phyloP scores from a whole-genome alignment of 176 grass and related monocot species.

The Carex pumila region DNA sequence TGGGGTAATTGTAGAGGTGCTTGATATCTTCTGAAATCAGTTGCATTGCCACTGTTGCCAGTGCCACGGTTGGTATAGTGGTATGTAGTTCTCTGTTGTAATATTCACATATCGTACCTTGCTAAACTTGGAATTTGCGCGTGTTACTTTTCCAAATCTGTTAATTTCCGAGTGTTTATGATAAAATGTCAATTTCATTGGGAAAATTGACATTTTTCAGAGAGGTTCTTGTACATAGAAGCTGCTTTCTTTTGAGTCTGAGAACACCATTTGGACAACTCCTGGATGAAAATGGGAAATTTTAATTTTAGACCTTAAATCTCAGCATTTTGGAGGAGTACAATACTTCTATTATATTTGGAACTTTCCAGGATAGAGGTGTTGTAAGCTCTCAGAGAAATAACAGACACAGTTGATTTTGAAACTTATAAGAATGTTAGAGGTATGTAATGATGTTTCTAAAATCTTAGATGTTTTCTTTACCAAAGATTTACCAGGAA shows the following conservation, averaged over 20 bases:
- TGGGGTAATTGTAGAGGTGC: conserved; percentile 22
- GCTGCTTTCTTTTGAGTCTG: not conserved
- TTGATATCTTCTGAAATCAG: conserved; percentile 33
- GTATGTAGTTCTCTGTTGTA: conserved; percentile 14
- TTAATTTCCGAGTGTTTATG: conserved; percentile 12
- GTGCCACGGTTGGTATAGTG: not conserved
- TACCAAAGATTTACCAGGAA: not conserved
- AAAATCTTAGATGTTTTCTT: not conserved
- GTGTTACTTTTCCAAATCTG: conserved; percentile 13
- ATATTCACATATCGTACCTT: conserved; percentile 9
- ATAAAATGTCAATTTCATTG: not conserved
- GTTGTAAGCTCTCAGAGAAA: not conserved
- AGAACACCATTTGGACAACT: not conserved
- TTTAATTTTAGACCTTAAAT: not conserved
- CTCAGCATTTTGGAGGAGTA: not conserved
- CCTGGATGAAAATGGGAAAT: not conserved
- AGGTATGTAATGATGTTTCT: not conserved
- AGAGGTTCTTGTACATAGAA: not conserved
- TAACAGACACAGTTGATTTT: not conserved
- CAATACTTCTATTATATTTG: not conserved
- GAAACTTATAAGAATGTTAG: not conserved
- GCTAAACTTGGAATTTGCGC: conserved; percentile 11
- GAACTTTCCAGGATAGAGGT: not conserved
- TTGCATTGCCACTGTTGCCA: not conserved
- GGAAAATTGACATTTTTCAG: not conserved